Conservation (phyloP, 345 rosid species). For the Syzygium jambos region DNA sequence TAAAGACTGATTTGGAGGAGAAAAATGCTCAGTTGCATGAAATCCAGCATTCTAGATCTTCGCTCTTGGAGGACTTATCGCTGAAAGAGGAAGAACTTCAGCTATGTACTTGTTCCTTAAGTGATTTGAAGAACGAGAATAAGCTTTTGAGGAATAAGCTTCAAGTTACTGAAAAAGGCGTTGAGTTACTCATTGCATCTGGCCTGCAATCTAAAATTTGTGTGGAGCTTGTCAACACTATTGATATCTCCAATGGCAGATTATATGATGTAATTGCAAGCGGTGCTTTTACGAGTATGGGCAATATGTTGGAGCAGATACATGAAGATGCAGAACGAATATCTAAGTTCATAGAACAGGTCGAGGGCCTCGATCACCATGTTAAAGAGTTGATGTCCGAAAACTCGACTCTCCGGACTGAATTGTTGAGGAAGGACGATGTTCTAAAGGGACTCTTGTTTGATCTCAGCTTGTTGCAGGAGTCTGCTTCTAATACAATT, state of each 20-base stretch:
- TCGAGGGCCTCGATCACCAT: slow-evolving; percentile 40
- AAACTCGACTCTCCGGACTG: slow-evolving; percentile 46
- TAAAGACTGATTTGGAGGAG: slow-evolving; percentile 39
- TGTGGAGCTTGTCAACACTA: slow-evolving; percentile 11
- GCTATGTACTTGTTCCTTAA: slow-evolving; percentile 17
- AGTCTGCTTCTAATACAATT: slow-evolving; percentile 68
- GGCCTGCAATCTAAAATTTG: slow-evolving; percentile 28
- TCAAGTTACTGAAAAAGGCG: slow-evolving; percentile 12
- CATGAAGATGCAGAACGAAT: slow-evolving; percentile 33
- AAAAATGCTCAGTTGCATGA: slow-evolving; percentile 42
- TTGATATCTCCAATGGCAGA: slow-evolving; percentile 7
- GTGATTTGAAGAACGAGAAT: slow-evolving; percentile 34
- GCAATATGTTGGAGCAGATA: slow-evolving; percentile 36
- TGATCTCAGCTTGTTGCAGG: slow-evolving; percentile 84
- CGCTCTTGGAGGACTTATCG: slow-evolving; percentile 26
- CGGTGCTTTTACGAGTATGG: slow-evolving; percentile 23
- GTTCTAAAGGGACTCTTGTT: slow-evolving; percentile 71
- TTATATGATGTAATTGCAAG: slow-evolving; percentile 11
- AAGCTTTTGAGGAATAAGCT: slow-evolving; percentile 20
- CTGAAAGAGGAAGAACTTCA: slow-evolving; percentile 35
- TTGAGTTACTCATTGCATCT: slow-evolving; percentile 20
- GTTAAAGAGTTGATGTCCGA: slow-evolving; percentile 44
- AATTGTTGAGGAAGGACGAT: slow-evolving; percentile 76
- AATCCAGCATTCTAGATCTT: slow-evolving; percentile 37
- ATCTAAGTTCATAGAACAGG: slow-evolving; percentile 35